Evolutionary conservation across 108 stramenopile genomes (phyloP), one percentile per base, ranked within the genome.

Genomic region (Pinguiococcus pyrenoidosus): DNA sequence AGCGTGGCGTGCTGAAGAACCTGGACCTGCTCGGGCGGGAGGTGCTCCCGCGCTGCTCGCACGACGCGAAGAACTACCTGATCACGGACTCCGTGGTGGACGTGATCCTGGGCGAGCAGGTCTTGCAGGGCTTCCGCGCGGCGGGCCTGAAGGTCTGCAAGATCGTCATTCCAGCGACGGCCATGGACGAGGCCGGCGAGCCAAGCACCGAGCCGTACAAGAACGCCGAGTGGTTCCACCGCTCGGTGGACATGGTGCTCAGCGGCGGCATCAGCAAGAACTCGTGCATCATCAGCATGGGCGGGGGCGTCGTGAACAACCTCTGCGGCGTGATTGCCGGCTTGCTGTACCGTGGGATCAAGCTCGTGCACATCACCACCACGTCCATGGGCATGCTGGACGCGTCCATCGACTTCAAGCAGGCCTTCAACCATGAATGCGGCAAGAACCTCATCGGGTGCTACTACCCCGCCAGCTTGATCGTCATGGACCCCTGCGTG

Each of bases 391-490:
- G 49, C 35, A 59, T 59, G 65, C 49, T 34, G 22, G 65, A 66
- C 32, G 65, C 65, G 9, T 41, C 65, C 32, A 51, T 56, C 46
- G 49, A 51, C 51, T 59, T 59, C 51, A 66, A 66, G 44, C 56
- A 66, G 47, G 65, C 65, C 27, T 47, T 66, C 39, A 66, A 66
- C 57, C 37, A 30, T 18, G 27, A 44, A 16, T 49, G 32, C 37
- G 65, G 65, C 43, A 66, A 66, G 65, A 66, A 66, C 44, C 37
- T 66, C 37, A 22, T 66, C 23, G 65, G 65, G 22, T 40, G 32
- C 18, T 66, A 66, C 59, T 66, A 66, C 33, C 57, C 65, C 4
- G 57, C 65, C 24, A 42, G 35, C 43, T 46, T 40, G 29, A 51
- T 66, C 40, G 37, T 66, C 40, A 59, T 66, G 17, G 65, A 66